These are phyloP conservation scores for Naganishia vishniacii DNA, from an alignment of 768 basidiomycete species.

Conservation along the genomic window DNA sequence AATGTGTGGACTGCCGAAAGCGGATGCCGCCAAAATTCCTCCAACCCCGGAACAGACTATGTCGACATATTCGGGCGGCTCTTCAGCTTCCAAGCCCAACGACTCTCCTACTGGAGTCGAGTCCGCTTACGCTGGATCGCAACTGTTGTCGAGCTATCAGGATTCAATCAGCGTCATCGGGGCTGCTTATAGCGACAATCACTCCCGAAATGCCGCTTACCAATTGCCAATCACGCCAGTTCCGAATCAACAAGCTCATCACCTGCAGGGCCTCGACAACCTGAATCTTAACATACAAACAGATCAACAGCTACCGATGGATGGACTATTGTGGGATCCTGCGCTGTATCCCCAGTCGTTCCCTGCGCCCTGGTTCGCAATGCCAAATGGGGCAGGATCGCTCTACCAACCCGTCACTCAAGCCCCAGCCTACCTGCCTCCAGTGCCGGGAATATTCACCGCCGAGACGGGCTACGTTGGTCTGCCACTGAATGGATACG, in stretches of 20 bases:
- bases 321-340: slow-evolving; percentile 40
- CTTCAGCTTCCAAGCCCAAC: not conserved
- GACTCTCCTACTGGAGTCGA: slow-evolving; percentile 9
- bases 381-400: slow-evolving; percentile 37
- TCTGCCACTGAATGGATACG: slow-evolving; percentile 9
- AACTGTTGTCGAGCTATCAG: slow-evolving; percentile 8
- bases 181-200: not conserved
- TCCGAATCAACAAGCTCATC: not conserved
- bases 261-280: not conserved
- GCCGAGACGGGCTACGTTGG: slow-evolving; percentile 29
- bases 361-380: slow-evolving; percentile 45
- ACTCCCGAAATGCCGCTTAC: not conserved
- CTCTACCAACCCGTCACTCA: slow-evolving; percentile 31
- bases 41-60: slow-evolving; percentile 22
- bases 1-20: slow-evolving; percentile 46
- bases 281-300: not conserved
- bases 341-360: slow-evolving; percentile 41
- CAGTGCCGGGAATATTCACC: slow-evolving; percentile 27
- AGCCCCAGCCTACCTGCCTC: slow-evolving; percentile 30
- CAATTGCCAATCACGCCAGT: slow-evolving; percentile 1
- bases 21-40: slow-evolving; percentile 21
- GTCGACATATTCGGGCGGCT: slow-evolving; percentile 10
- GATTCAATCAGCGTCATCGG: slow-evolving; percentile 4
- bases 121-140: slow-evolving; percentile 16
- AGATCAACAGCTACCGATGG: slow-evolving; percentile 16